These are phyloP conservation scores for Lactarius hengduanensis DNA, from an alignment of 768 basidiomycete species.

Conservation along the genomic window DNA sequence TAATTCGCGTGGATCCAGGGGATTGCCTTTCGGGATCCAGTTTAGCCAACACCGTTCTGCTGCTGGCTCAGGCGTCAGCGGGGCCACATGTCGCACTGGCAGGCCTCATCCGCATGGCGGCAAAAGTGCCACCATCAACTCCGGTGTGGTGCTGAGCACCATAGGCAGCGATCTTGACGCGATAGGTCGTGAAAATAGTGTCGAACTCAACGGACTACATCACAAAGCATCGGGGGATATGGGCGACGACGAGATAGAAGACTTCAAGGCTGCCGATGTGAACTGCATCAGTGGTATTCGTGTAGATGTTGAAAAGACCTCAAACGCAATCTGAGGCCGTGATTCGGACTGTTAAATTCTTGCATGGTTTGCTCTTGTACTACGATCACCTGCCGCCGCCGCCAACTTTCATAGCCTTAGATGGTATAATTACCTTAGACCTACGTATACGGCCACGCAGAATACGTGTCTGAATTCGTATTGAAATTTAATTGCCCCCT, in stretches of 20 bases:
- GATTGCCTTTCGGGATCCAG: slow-evolving; percentile 25
- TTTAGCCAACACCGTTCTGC: slow-evolving; percentile 28
- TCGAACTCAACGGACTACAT: slow-evolving; percentile 29
- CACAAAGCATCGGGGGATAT: slow-evolving; percentile 37
- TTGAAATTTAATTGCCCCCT: background rate
- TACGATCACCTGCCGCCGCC: background rate
- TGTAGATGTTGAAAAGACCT: slow-evolving; percentile 62
- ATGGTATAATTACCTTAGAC: background rate
- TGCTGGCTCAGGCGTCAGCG: slow-evolving; percentile 21
- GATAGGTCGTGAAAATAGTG: slow-evolving; percentile 19
- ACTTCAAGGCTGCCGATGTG: slow-evolving; percentile 29
- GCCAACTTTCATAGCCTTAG: background rate
- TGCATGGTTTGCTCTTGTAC: slow-evolving; percentile 12
- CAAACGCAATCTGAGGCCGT: slow-evolving; percentile 44
- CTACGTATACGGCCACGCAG: background rate
- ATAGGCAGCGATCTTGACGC: slow-evolving; percentile 26
- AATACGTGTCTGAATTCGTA: background rate
- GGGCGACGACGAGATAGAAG: slow-evolving; percentile 34
- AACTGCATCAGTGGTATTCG: slow-evolving; percentile 45
- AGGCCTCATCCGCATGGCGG: slow-evolving; percentile 20
- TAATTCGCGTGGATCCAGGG: slow-evolving; percentile 23
- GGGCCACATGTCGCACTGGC: slow-evolving; percentile 1
- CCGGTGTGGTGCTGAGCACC: slow-evolving; percentile 26
- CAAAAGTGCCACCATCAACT: slow-evolving; percentile 22
- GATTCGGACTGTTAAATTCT: background rate